These are phyloP conservation scores for Plasmodium inui DNA, from an alignment of 169 alveolate genomes.

Conservation along the genomic window DNA sequence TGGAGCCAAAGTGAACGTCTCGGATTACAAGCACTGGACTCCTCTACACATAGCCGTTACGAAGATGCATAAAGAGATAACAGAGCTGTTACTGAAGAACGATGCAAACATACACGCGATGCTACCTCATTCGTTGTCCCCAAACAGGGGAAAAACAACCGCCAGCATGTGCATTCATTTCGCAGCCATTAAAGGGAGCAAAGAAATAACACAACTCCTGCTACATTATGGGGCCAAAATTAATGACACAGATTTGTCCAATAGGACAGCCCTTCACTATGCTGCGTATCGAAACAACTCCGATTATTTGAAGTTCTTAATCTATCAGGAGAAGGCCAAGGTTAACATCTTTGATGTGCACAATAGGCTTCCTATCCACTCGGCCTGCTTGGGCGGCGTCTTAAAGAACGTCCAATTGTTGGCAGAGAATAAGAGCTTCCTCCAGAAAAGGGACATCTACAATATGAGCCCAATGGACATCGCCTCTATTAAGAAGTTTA, in stretches of 20 bases:
- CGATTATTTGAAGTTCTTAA: constrained; percentile 83
- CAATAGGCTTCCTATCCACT: constrained; percentile 90
- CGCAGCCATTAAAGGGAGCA: constrained; percentile 90
- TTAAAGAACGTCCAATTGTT: constrained; percentile 85
- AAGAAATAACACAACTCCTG: constrained; percentile 82
- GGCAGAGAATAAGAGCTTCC: constrained; percentile 82
- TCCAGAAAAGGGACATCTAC: constrained; percentile 85
- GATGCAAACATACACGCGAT: constrained; percentile 84
- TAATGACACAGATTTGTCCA: constrained; percentile 86
- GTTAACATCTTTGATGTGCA: constrained; percentile 85
- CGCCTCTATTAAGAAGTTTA: constrained; percentile 79
- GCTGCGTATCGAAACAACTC: constrained; percentile 85
- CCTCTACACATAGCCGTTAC: constrained; percentile 90
- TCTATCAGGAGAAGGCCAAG: constrained; percentile 86
- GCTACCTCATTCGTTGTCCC: constrained; percentile 89
- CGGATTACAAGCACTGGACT: constrained; percentile 89
- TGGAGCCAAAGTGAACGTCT: constrained; percentile 84
- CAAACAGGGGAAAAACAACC: constrained; percentile 86
- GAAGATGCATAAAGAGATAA: constrained; percentile 87
- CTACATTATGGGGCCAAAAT: constrained; percentile 83
- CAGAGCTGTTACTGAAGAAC: constrained; percentile 79
- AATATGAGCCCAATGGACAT: constrained; percentile 86
- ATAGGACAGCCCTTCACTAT: constrained; percentile 88
- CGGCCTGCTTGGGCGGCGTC: constrained; percentile 91
- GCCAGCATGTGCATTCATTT: constrained; percentile 88